Evolutionary conservation across 768 basidiomycete genomes (phyloP), one percentile per base, ranked within the genome.

Genomic region (Butyriboletus loyo): DNA sequence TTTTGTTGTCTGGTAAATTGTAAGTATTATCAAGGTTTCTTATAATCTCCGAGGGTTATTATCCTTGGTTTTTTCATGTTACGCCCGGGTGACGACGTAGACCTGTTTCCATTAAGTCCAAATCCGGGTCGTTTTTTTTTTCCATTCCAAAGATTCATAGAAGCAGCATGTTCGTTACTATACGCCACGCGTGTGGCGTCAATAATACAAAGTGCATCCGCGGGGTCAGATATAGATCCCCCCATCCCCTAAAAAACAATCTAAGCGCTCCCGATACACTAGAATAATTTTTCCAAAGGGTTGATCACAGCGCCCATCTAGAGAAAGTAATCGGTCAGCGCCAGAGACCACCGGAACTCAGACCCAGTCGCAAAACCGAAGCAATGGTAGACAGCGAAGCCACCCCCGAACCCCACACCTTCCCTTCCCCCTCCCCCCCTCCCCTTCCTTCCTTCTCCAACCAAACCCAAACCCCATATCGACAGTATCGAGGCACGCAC

Each of bases 281-380:
- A 79, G 37, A 66, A 67, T 49, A 78, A 60, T 59, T 85, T 86
- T 62, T 82, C 78, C 67, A 88, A 62, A 10, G 87, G 86, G 57
- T 85, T 77, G 66, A 89, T 88, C 57, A 88, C 77, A 22, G 77
- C 72, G 28, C 87, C 86, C 77, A 85, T 83, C 85, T 87, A 52
- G n/a, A 60, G 22, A 53, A 44, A 44, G 45, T 31, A 53, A 46
- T 54, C 28, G 17, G 48, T 55, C 44, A 46, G 9, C 36, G 36
- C 45, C 46, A 21, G 34, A 27, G n/a, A 25, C 24, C 30, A 22
- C 19, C 37, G 28, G 36, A 21, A 38, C 28, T 10, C 28, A 2
- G 19, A 38, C 28, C 14, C 28, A 2, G 19, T 13, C 19, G 17
- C 24, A 10, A 22, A 5, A 4, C 37, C 8, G 17, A 19, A 11